Conservation (phyloP, 2,329 filamentous ascomycete species). For the Exophiala viscosa region DNA sequence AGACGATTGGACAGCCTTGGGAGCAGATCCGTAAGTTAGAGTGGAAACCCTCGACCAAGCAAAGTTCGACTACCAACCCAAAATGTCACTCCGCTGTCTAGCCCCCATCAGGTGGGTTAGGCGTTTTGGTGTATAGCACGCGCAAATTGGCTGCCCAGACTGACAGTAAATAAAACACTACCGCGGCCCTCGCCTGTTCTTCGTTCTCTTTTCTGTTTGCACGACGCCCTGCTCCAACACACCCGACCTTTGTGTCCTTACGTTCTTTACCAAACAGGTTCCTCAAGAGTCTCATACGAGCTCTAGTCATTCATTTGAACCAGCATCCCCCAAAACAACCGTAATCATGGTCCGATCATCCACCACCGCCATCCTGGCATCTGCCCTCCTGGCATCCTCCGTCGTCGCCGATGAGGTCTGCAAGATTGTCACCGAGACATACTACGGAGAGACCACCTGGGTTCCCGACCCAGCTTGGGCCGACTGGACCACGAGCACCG, state of each 20-base stretch:
- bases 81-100: conserved; percentile 2
- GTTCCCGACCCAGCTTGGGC: conserved; percentile 4
- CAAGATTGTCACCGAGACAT: conserved; percentile 18
- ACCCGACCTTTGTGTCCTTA: conserved; percentile 20
- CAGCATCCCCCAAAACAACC: background rate
- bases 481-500: conserved; percentile 5
- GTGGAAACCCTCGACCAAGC: too few relatives aligned
- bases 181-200: background rate
- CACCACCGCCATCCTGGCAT: conserved; percentile 13
- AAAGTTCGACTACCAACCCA: too few relatives aligned
- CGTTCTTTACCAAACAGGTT: conserved; percentile 17
- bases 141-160: background rate
- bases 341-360: conserved; percentile 10
- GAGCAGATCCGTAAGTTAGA: too few relatives aligned
- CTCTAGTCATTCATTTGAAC: conserved; percentile 21
- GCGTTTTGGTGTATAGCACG: background rate
- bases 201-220: background rate
- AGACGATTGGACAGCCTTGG: too few relatives aligned
- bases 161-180: conserved; percentile 2
- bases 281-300: conserved; percentile 18
- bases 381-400: conserved; percentile 11
- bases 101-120: background rate
- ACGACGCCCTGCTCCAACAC: background rate
- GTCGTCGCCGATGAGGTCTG: conserved; percentile 11
- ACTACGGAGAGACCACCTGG: conserved; percentile 12